These are phyloP conservation scores for Pisolithus albus DNA, from an alignment of 768 basidiomycete species.

Conservation along the genomic window DNA sequence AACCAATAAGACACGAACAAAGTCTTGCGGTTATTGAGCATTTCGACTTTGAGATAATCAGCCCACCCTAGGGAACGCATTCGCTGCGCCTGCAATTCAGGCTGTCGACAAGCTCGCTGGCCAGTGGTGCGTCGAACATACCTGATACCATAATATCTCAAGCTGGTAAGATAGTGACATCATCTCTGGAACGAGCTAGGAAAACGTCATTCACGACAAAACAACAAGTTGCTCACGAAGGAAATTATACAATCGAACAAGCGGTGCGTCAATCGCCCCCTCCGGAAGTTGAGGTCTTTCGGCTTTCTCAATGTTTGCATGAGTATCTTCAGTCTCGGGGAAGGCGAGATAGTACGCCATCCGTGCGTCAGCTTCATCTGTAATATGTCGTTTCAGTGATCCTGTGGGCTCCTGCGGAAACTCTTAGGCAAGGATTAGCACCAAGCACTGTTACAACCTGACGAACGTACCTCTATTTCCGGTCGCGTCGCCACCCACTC, in stretches of 20 bases:
- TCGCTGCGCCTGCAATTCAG: constrained; percentile 47
- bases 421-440: constrained; percentile 35
- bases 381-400: constrained; percentile 56
- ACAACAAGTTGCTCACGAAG: constrained; percentile 53
- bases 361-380: constrained; percentile 66
- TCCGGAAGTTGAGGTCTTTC: constrained; percentile 46
- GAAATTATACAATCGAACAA: constrained; percentile 82
- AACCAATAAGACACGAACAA: constrained; percentile 84
- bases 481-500: constrained; percentile 65
- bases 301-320: constrained; percentile 36
- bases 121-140: constrained; percentile 10
- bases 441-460: not conserved
- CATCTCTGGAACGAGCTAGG: constrained; percentile 49
- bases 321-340: constrained; percentile 35
- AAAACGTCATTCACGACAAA: not conserved
- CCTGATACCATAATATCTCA: constrained; percentile 81
- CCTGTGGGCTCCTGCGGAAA: constrained; percentile 67
- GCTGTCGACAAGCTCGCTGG: not conserved
- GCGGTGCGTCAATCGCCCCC: constrained; percentile 69
- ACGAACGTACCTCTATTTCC: constrained; percentile 53
- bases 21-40: constrained; percentile 60
- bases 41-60: constrained; percentile 63
- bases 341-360: constrained; percentile 56
- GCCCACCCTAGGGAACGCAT: constrained; percentile 86
- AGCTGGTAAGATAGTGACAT: constrained; percentile 91